Percentiles rank a stretch among this genome's conserved stretches.
phyloP scores from a whole-genome alignment of 306 rosid species.

The Sindora glabra region DNA sequence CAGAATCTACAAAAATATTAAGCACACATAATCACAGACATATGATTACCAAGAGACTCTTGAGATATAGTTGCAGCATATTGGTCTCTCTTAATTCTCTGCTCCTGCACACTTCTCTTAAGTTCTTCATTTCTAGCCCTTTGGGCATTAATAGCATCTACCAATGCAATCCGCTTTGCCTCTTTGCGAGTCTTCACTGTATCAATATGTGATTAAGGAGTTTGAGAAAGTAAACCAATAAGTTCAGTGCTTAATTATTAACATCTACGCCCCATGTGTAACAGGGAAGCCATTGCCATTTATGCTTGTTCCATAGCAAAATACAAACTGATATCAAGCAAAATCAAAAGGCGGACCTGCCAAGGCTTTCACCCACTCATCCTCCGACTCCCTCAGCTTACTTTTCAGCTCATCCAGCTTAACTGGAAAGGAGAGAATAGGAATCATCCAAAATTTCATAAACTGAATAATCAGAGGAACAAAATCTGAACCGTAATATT shows the following conservation, averaged over 20 bases:
- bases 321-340: neutral
- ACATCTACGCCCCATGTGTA: neutral
- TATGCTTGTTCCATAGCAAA: neutral
- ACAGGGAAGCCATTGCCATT: neutral
- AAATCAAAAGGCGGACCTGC: no score
- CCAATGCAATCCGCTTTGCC: conserved; percentile 61
- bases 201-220: conserved; percentile 1
- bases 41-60: conserved; percentile 43
- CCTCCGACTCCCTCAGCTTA: conserved; percentile 65
- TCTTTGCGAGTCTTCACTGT: conserved; percentile 78
- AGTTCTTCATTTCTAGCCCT: conserved; percentile 48
- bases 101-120: conserved; percentile 34
- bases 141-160: conserved; percentile 54
- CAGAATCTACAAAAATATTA: neutral
- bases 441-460: no score
- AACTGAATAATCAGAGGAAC: neutral
- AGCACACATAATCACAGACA: neutral
- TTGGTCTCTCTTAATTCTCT: conserved; percentile 40
- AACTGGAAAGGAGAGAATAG: conserved; percentile 22
- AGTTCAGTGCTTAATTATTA: neutral
- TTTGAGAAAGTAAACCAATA: neutral
- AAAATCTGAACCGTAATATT: conserved; percentile 39
- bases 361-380: conserved; percentile 73
- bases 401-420: conserved; percentile 42
- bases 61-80: conserved; percentile 36